phyloP scores from a whole-genome alignment of 345 rosid species.

The Boechera stricta region DNA sequence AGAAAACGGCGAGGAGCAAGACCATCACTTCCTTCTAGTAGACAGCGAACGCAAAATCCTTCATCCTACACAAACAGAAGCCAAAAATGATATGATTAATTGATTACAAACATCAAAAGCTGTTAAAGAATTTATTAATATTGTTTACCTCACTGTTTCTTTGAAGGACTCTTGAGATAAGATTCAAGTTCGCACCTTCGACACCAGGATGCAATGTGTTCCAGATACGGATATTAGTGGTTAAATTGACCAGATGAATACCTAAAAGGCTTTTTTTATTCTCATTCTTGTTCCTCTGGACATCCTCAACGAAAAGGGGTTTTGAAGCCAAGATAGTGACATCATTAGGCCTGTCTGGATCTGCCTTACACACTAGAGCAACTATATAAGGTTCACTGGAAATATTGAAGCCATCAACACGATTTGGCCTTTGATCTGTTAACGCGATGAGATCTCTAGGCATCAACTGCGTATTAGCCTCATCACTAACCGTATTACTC shows the following conservation, averaged over 20 bases:
- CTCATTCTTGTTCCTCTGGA: constrained; percentile 5
- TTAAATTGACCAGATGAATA: constrained; percentile 44
- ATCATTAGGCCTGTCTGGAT: background rate
- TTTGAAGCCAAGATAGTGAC: constrained; percentile 47
- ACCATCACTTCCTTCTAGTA: constrained; percentile 13
- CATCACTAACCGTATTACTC: constrained; percentile 3
- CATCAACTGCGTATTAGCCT: constrained; percentile 21
- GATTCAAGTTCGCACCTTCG: constrained; percentile 33
- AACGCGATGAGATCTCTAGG: constrained; percentile 47
- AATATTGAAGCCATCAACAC: constrained; percentile 39
- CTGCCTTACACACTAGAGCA: constrained; percentile 44
- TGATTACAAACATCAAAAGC: background rate
- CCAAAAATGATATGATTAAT: background rate
- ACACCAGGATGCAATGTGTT: constrained; percentile 42
- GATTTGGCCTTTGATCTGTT: constrained; percentile 46
- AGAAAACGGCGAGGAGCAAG: constrained; percentile 51
- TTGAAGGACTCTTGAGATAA: constrained; percentile 44
- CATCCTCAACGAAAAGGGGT: constrained; percentile 40
- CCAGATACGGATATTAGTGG: constrained; percentile 53
- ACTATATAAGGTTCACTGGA: constrained; percentile 35
- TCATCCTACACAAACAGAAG: constrained; percentile 36
- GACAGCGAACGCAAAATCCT: constrained; percentile 40
- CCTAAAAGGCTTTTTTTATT: constrained; percentile 33
- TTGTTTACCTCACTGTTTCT: constrained; percentile 35
- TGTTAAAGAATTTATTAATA: background rate